Conservation (phyloP, 768 basidiomycete genomes). For the Omphalotus guepiniiformis region DNA sequence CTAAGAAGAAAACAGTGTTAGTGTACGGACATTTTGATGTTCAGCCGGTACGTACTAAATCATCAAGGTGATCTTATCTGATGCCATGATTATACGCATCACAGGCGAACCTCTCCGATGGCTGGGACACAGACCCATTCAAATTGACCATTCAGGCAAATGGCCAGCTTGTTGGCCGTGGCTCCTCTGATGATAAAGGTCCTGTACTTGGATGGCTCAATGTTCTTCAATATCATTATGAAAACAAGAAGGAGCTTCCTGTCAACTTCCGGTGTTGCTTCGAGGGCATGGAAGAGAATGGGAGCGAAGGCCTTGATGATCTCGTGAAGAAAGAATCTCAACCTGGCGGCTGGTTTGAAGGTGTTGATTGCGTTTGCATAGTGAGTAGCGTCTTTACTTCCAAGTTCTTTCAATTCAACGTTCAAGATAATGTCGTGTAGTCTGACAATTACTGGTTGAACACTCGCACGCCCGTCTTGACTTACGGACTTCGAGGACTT, state of each 20-base stretch:
- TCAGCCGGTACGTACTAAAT: constrained; percentile 63
- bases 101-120: constrained; percentile 45
- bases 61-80: background rate
- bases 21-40: constrained; percentile 96
- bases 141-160: constrained; percentile 47
- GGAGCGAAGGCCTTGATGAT: constrained; percentile 87
- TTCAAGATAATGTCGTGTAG: constrained; percentile 28
- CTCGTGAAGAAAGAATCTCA: constrained; percentile 73
- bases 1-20: constrained; percentile 45
- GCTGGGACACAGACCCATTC: constrained; percentile 69
- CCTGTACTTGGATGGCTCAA: constrained; percentile 88
- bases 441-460: constrained; percentile 96
- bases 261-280: constrained; percentile 91
- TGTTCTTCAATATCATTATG: constrained; percentile 78
- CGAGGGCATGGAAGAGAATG: constrained; percentile 97
- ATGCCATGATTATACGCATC: too few species aligned
- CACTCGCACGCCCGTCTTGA: constrained; percentile 72
- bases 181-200: constrained; percentile 89
- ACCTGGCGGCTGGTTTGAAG: constrained; percentile 76
- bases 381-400: constrained; percentile 44
- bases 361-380: constrained; percentile 92
- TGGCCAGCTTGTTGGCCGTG: constrained; percentile 75
- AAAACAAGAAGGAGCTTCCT: constrained; percentile 65
- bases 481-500: constrained; percentile 87
- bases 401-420: background rate